Percentiles rank a stretch among this genome's conserved stretches.
Conservation (phyloP, 305 asterid species). For the Solanum hybrid region DNA sequence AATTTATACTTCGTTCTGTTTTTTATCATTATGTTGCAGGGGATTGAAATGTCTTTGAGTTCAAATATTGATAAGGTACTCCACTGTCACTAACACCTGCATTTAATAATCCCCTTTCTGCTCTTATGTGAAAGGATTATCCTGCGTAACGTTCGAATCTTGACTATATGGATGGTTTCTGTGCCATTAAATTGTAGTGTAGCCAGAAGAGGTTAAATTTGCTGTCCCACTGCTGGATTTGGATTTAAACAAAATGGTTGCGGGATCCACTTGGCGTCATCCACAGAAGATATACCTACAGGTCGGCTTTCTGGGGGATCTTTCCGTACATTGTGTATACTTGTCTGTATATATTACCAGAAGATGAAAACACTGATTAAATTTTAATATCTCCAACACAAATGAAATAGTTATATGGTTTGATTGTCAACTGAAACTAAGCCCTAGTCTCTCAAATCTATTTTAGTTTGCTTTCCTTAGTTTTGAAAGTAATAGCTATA, state of each 20-base stretch:
- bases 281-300: conserved; percentile 75
- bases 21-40: conserved; percentile 23
- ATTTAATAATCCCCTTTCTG: neutral
- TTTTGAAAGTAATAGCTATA: neutral
- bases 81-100: conserved; percentile 9
- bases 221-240: conserved; percentile 73
- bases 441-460: neutral
- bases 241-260: conserved; percentile 73
- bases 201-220: conserved; percentile 92
- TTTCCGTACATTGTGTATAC: neutral
- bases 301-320: conserved; percentile 33
- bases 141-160: conserved; percentile 4
- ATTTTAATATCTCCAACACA: neutral
- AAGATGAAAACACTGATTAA: neutral
- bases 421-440: neutral
- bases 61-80: conserved; percentile 69
- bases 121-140: neutral
- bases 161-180: conserved; percentile 13
- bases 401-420: neutral
- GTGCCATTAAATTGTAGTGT: conserved; percentile 38
- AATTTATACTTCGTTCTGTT: too few species aligned
- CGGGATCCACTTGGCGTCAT: conserved; percentile 69
- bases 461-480: neutral
- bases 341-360: neutral
- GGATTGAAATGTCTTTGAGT: conserved; percentile 68